Base-by-base conservation (phyloP, 495 filamentous ascomycete genomes). In the Aspergillus avenaceus region DNA sequence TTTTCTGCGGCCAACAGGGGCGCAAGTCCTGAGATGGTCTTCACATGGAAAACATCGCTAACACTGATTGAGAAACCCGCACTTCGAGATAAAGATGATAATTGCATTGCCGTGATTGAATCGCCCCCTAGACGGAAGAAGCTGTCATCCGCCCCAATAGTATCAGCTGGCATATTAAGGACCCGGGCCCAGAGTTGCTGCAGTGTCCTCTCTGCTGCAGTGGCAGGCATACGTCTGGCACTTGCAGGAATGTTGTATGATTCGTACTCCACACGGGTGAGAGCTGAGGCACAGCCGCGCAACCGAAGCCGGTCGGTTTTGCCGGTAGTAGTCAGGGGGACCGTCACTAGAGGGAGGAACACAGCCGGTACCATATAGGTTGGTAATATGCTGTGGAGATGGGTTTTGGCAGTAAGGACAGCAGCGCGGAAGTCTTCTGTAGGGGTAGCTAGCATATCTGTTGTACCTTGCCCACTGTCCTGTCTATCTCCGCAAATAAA, bases 321-420 rank as follows among this genome's bases (percentile, higher is more conserved):
- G 7, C 68, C 73, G 5, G 67, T 72, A n/a, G 61, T 55, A 0
- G 62, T 61, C 19, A 72, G 47, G 4, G 77, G 76, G 41, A 78
- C 64, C 12, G 51, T 50, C 1, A 52, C 47, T 2, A 78, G 41
- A 0, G 67, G 61, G 1, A 78, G 46, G 31, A 64, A 75, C 23
- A 67, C 37, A 0, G 60, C 53, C 0, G 74, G 77, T 0, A 77
- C 61, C 75, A 80, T 80, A 56, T 75, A 77, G n/a, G 49, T 42
- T 14, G 69, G 70, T 5, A 68, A 16, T 18, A 28, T 14, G 18
- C 34, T 16, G 5, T 19, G 25, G 26, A 56, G 25, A 25, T 18
- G 4, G n/a, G 18, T n/a, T 26, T 43, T 44, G 5, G 47, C 41
- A 13, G 45, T 6, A 0, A 44, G 7, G 27, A 47, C 28, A 6